Base-by-base conservation (phyloP, 2,329 filamentous ascomycete genomes). In the Clonostachys byssicola region DNA sequence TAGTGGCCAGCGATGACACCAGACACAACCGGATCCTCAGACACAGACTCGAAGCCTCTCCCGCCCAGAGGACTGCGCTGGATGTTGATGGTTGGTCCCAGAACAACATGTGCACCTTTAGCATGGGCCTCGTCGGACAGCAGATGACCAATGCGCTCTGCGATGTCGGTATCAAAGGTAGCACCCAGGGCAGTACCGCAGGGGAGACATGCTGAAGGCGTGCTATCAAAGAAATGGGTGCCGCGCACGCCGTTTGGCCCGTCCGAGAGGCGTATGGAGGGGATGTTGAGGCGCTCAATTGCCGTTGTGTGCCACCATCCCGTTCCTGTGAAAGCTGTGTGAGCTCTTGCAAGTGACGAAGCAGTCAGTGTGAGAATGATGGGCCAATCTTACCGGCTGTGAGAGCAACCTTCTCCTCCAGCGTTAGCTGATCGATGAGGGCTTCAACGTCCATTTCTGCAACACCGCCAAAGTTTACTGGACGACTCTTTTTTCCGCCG, bases 21-120 rank as follows among this genome's bases (percentile, higher is more conserved):
- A 0, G 88, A 88, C 6, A 94, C 73, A 12, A 85, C 77, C 1
- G 89, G 88, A 55, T 94, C 89, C 62, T 94, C 89, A 0, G 87
- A 90, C 62, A 90, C 92, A 0, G 88, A 91, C 65, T 94, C 89
- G 55, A 94, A 94, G 52, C 91, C 91, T 50, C 89, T 78, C n/a
- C 89, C 89, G 16, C 89, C 89, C 0, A 94, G 74, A 1, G 89
- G 89, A 44, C 88, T 87, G n/a, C 89, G 80, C 58, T 94, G 89
- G 73, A 90, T 85, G 67, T 88, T 91, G 35, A 91, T 83, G 1
- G 88, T 61, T 7, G 59, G 59, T 14, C 56, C 59, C 40, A 61
- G 74, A 51, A 87, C 79, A n/a, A 88, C 77, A 54, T 89, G 84
- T 9, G 86, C 77, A 47, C 86, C 86, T 65, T 91, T 92, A 49